Base-by-base conservation (phyloP, 352 stramenopile genomes). In the Globisporangium abappressorium region DNA sequence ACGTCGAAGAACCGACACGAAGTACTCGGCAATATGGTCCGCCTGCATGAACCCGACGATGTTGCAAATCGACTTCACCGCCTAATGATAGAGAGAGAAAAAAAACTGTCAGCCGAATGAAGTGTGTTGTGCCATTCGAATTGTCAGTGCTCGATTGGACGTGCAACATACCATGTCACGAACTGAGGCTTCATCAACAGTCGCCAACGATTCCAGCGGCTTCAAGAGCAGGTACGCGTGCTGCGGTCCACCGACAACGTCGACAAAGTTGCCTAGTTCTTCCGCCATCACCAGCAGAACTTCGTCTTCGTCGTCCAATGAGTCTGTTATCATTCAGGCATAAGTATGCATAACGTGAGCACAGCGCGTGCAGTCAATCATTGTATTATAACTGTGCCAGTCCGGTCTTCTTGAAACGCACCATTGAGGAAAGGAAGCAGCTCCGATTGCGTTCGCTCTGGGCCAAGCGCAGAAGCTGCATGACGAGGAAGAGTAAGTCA, bases 371-470 rank as follows among this genome's bases (percentile, higher is more conserved):
- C 14, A 24, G 12, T 20, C 33, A 26, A 22, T 18, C 28, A 41
- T n/a, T 11, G 8, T 59, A 41, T 4, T 2, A 28, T 43, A 36
- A 34, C 20, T 15, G 24, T 24, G 28, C 8, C 56, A 20, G 7
- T 24, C 30, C 51, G 28, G 8, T 26, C 24, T 41, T 59, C 7
- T 57, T 59, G 20, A 6, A 36, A 64, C 75, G 60, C 72, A 95
- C 91, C 91, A 68, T 97, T 97, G 43, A 99, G 80, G 71, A 99
- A 99, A 2, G 98, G 97, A n/a, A 99, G 71, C 18, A 99, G 82
- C 82, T 99, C 98, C 47, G 96, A 84, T 55, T 91, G 81, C 62
- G 93, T 97, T 46, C 95, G 88, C 57, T 98, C 83, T 7, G 83
- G 81, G 5, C 95, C 95, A 30, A 98, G 78, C 22, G 94, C 95